Evolutionary conservation across 768 basidiomycete genomes (phyloP), one percentile per base, ranked within the genome.

Genomic region (Pleurotus pulmonarius): DNA sequence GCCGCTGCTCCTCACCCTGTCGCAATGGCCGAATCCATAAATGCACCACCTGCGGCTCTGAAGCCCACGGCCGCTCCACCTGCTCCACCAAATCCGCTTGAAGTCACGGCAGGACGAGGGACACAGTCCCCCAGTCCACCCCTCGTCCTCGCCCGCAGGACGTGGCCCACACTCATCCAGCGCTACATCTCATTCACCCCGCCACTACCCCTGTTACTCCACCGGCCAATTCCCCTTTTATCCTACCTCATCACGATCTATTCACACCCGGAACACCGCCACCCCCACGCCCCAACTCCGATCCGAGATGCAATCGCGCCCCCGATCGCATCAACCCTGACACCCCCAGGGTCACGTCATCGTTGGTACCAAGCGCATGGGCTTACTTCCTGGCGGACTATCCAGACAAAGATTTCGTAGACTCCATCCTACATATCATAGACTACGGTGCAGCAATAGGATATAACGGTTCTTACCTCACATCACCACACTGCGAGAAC

Each of bases 371-470:
- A 11, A 5, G 4, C 45, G 53, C 47, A 20, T 63, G 62, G 62
- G 15, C 39, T 1, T 26, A 47, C 20, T 58, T 56, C 29, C 52
- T 63, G 3, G 5, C 8, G 0, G 60, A 63, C 7, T 63, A 63
- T 45, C 58, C 60, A 2, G 58, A 63, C 40, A 46, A 41, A 11
- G 12, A 1, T 2, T 63, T 63, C 39, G 58, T 56, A 37, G 25
- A 25, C 4, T 52, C 55, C n/a, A 29, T 63, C 5, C 29, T 63
- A 18, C 56, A 63, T 52, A 63, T 63, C 46, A 63, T 61, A 16
- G 39, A 59, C 18, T 61, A 55, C 46, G 62, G 62, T n/a, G 58
- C 62, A 4, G 45, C 55, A 24, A 57, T 61, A 22, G 56, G 61
- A 1, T 63, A 58, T 29, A n/a, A 56, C 7, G 26, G 26, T 26